Base-by-base conservation (phyloP, 441 rosid genomes). In the Eruca vesicaria region DNA sequence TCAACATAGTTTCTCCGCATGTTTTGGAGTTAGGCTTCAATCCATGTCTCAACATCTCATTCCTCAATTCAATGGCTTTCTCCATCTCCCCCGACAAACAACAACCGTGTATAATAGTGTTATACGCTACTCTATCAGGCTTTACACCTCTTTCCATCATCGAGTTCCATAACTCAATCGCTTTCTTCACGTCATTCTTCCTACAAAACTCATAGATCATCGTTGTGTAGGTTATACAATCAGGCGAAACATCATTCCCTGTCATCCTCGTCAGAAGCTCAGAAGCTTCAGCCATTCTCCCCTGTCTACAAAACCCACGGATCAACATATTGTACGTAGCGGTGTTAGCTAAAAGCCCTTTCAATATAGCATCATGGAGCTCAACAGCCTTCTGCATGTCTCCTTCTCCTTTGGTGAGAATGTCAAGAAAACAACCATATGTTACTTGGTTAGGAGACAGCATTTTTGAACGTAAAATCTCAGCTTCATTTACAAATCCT, bases 141-240 rank as follows among this genome's bases (percentile, higher is more conserved):
- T 73, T 85, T 64, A 89, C 56, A 63, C 98, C 97, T 76, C 76
- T 83, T 60, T 75, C 73, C 4, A 71, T 83, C 99, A 95, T 92
- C 2, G 73, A 76, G 61, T 89, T 82, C 99, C 99, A 95, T 57
- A 90, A 69, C 74, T 76, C 64, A 12, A 88, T 60, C 7, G 98
- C 96, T 79, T 86, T 87, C 58, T 67, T 76, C 76, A 95, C 81
- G 69, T 81, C 64, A 7, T 86, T 88, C 77, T 77, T 79, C 80
- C 74, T 81, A 70, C 96, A 88, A 8, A 81, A 83, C 83, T 92
- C 90, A 56, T 83, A 80, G 56, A 95, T 89, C 77, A 95, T 76
- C 7, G 97, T 95, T 19, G 99, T 88, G 74, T 91, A 92, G 4
- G 97, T 89, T 72, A 95, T 82, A 75, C 96, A 90, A 80, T 92